phyloP scores from a whole-genome alignment of 179 eudicot genomes.

The Silene noctiflora region DNA sequence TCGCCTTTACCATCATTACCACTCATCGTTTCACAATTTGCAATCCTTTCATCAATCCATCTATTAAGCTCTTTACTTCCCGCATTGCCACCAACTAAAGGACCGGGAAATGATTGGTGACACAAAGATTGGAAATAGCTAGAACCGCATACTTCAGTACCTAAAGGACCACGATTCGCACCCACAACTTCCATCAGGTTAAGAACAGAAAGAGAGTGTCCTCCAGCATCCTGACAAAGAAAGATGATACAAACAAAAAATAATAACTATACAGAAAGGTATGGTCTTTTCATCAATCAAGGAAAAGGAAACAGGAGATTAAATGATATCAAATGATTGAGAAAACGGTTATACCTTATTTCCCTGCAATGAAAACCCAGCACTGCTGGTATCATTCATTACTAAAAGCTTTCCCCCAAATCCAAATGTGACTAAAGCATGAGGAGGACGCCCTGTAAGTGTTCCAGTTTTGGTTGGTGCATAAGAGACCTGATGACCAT shows the following conservation, averaged over 20 bases:
- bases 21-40: constrained; percentile 34
- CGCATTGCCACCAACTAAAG: constrained; percentile 74
- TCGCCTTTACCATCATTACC: constrained; percentile 47
- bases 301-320: neutral
- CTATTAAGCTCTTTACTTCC: constrained; percentile 67
- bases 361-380: constrained; percentile 43
- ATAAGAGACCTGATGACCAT: constrained; percentile 39
- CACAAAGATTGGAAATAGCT: constrained; percentile 58
- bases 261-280: constrained; percentile 1
- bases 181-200: constrained; percentile 64
- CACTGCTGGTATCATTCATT: constrained; percentile 48
- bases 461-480: constrained; percentile 53
- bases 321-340: neutral
- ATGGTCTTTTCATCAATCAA: neutral
- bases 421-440: constrained; percentile 88
- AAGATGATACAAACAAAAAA: constrained; percentile 13
- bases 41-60: constrained; percentile 86
- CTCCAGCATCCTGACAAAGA: constrained; percentile 53
- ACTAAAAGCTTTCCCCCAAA: constrained; percentile 92
- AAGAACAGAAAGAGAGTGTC: constrained; percentile 51
- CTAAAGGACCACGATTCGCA: constrained; percentile 36
- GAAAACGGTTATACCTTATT: constrained; percentile 47
- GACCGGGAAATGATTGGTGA: constrained; percentile 73
- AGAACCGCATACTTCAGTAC: constrained; percentile 32
- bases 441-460: constrained; percentile 86